Base-by-base conservation (phyloP, 192 early-diverging fungal genomes). In the Chytriomyces sp. region DNA sequence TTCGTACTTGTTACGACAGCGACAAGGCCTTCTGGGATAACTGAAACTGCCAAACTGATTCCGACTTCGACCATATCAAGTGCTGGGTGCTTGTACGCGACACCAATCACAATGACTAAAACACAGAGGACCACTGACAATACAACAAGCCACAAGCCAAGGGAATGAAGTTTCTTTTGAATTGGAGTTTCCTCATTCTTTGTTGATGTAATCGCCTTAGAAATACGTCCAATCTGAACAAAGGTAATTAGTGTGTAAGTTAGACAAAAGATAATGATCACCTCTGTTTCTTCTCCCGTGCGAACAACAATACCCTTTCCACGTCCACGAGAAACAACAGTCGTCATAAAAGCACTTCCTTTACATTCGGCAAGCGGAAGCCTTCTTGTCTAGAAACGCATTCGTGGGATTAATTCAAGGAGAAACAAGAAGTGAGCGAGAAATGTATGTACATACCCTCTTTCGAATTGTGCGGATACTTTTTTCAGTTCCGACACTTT, bases 341-440 rank as follows among this genome's bases (percentile, higher is more conserved):
- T 99, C 8, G 94, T 90, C 96, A 96, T 98, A 77, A 99, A 99
- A 5, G 93, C 94, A 75, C 93, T 96, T 49, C 95, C 93, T 76
- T 92, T 94, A 78, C 96, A 98, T 62, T 99, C 96, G 58, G 90
- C 93, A 5, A 98, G 80, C 0, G 96, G 89, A 4, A 92, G 77
- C 52, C 83, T 84, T 40, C 91, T 78, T 10, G 90, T 90, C 78
- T 86, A 53, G 32, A 26, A 59, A 52, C 55, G 38, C 59, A 72
- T 56, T 22, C 28, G 17, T 61, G 25, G 31, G 26, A 53, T 64
- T 26, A n/a, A n/a, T 49, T 14, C 3, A 3, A 49, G 22, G 44
- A 56, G 22, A 44, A 25, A n/a, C 55, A 57, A 57, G 6, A 41
- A 38, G 31, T 8, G 4, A 64, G 10, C 44, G 10, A 49, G 1